A percentile compares a stretch with the other conserved stretches of the same genome.
phyloP scores from a whole-genome alignment of 2,329 filamentous ascomycete genomes.

The Akanthomyces uredinophilus region DNA sequence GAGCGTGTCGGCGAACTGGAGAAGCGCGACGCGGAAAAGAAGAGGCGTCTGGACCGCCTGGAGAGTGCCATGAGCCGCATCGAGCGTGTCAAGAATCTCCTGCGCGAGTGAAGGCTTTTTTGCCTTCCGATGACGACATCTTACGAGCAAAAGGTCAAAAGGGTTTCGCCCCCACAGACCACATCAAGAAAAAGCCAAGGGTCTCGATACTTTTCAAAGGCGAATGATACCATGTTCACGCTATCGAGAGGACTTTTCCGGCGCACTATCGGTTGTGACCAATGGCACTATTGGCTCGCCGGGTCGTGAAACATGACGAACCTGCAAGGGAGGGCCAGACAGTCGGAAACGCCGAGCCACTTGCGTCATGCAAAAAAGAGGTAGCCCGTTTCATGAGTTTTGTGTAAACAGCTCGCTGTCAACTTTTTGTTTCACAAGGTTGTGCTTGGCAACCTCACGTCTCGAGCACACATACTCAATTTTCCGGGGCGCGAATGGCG shows the following conservation, averaged over 20 bases:
- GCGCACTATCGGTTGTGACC: background rate
- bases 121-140: background rate
- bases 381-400: background rate
- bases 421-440: background rate
- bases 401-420: background rate
- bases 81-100: constrained; percentile 60
- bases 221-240: background rate
- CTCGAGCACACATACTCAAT: background rate
- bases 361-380: background rate
- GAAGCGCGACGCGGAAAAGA: constrained; percentile 64
- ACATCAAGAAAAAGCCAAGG: too few species aligned
- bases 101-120: constrained; percentile 27
- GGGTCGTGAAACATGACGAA: constrained; percentile 8
- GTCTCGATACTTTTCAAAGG: background rate
- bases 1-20: constrained; percentile 65
- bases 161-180: too few species aligned
- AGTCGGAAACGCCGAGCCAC: background rate
- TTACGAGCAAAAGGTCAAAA: too few species aligned
- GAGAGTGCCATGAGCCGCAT: constrained; percentile 68
- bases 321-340: background rate
- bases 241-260: background rate
- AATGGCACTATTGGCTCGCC: background rate
- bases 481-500: background rate
- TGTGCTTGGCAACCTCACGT: background rate
- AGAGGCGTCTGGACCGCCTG: constrained; percentile 60